Evolutionary conservation across 2,329 filamentous ascomycete species (phyloP), one percentile per base, ranked within the genome.

Genomic region (Pyrenophora teres): DNA sequence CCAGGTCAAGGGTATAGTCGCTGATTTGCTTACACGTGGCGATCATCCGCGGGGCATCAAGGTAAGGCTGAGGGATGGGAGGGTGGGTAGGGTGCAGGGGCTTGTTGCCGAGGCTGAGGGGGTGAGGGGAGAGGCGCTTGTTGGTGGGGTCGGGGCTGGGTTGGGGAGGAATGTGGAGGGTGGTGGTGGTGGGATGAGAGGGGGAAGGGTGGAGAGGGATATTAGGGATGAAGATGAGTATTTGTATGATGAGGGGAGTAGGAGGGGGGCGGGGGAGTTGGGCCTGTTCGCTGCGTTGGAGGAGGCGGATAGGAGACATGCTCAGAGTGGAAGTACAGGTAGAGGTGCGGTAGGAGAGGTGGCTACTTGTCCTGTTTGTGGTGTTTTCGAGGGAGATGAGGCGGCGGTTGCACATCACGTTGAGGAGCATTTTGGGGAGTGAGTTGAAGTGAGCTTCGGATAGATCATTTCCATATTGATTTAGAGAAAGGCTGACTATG

Each of bases 31-130:
- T 40, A 92, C 89, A 2, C 78, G 83, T 1, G 87, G 88, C 21
- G 84, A 92, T 60, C 89, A 93, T 64, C 87, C 88, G 2, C 81
- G 87, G 8, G 89, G 89, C 31, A 89, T 92, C 76, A 93, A 92
- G 72, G 88, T 92, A 19, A 83, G 89, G 2, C 77, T 93, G 5
- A 75, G 77, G 1, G 87, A 89, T 69, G 89, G 89, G 1, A 80
- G 87, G 21, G 83, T 93, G 2, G 89, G 89, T 2, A 77, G 89
- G 13, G 89, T 93, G 23, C 89, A 92, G 72, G 77, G 80, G 38
- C 80, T 90, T 71, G 77, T 73, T 2, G 52, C 13, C 46, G 67
- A 38, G 56, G 54, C 35, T 2, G 63, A 68, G 25, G 54, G 64
- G 0, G 18, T 51, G 35, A 48, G 39, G 16, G 70, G 68, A 8